phyloP scores from a whole-genome alignment of 1,139 yeast genomes.

The Candida anutae region DNA sequence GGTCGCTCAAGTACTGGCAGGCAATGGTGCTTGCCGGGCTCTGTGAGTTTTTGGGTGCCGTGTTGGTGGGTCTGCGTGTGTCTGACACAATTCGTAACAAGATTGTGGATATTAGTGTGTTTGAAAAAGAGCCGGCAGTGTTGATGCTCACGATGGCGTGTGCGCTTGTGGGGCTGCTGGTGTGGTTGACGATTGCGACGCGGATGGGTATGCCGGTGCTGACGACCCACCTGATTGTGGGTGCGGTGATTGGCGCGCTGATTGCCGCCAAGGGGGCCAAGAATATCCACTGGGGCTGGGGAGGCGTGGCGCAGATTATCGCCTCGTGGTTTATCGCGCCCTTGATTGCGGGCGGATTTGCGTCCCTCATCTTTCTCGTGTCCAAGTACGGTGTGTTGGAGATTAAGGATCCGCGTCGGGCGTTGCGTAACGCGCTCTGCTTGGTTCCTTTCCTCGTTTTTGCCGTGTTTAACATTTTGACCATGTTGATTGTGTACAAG shows the following conservation, averaged over 20 bases:
- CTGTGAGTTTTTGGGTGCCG: slow-evolving; percentile 72
- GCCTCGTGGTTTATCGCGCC: slow-evolving; percentile 86
- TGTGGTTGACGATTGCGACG: slow-evolving; percentile 67
- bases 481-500: slow-evolving; percentile 59
- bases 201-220: slow-evolving; percentile 67
- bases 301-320: slow-evolving; percentile 61
- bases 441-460: slow-evolving; percentile 59
- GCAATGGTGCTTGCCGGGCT: slow-evolving; percentile 64
- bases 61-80: slow-evolving; percentile 61
- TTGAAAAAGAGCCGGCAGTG: slow-evolving; percentile 53
- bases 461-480: slow-evolving; percentile 52
- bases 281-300: slow-evolving; percentile 69
- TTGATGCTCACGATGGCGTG: slow-evolving; percentile 70
- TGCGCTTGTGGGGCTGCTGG: slow-evolving; percentile 69
- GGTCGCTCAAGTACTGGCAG: slow-evolving; percentile 65
- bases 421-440: slow-evolving; percentile 47
- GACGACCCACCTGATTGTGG: slow-evolving; percentile 73
- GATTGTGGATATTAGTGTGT: slow-evolving; percentile 46
- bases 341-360: slow-evolving; percentile 57
- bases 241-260: slow-evolving; percentile 69
- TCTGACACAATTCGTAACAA: slow-evolving; percentile 61
- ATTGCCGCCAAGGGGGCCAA: slow-evolving; percentile 60
- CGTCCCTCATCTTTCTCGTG: slow-evolving; percentile 49
- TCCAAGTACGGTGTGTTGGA: slow-evolving; percentile 59
- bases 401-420: slow-evolving; percentile 34